Evolutionary conservation across 2,329 filamentous ascomycete genomes (phyloP), one percentile per base, ranked within the genome.

Genomic region (Plenodomus tracheiphilus): DNA sequence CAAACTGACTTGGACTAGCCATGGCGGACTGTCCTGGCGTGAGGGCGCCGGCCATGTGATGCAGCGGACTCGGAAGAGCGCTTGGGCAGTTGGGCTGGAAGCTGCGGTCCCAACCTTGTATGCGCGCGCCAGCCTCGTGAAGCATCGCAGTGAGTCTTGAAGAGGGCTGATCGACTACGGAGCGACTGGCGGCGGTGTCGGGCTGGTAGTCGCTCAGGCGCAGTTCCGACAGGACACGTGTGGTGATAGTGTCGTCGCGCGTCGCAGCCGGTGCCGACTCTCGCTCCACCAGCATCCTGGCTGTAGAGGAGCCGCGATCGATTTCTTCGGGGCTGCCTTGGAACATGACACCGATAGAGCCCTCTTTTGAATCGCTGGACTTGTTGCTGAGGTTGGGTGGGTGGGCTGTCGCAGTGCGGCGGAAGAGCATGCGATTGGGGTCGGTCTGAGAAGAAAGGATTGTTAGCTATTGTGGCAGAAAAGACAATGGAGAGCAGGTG

Each of bases 51-150:
- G 46, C 28, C n/a, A 43, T 45, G 35, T 47, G 58, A 40, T 66
- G 51, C 18, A 69, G 54, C 28, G 67, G 67, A 39, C 66, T 69
- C 8, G 67, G 66, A n/a, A 70, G 54, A 6, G 66, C 68, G 19
- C 66, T 70, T 2, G 58, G 57, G 22, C 53, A 61, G 16, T 61
- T 53, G 19, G 57, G 48, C 8, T 47, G 47, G 39, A 65, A 66
- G 10, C 64, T 51, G 38, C 43, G 42, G 20, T 54, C 50, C n/a
- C 49, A 61, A 2, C 53, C 53, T n/a, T 32, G 39, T 25, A 44
- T 51, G 22, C 50, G 47, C 19, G 63, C 54, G 43, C 54, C 59
- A 25, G 61, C 45, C 4, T 51, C 49, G 13, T 48, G 51, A n/a
- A 69, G 56, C 54, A 71, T 65, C 13, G 65, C 63, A 8, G 60